These are phyloP conservation scores for Pisolithus marmoratus DNA, from an alignment of 768 basidiomycete genomes.

Conservation along the genomic window DNA sequence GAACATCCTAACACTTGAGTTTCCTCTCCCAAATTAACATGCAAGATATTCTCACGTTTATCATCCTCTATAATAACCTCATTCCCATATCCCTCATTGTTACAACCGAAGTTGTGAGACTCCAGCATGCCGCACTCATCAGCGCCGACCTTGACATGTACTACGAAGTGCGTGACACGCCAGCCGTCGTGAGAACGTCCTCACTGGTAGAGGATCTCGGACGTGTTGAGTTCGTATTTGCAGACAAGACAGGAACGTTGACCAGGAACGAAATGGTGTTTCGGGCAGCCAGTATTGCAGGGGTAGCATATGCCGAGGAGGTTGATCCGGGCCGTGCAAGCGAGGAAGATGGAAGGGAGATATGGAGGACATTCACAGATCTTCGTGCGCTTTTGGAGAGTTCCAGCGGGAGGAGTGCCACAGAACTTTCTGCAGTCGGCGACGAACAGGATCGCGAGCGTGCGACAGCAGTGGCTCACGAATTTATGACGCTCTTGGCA, in stretches of 20 bases:
- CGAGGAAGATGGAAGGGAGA: slow-evolving; percentile 45
- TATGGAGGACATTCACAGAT: slow-evolving; percentile 79
- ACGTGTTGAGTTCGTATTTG: slow-evolving; percentile 95
- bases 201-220: slow-evolving; percentile 97
- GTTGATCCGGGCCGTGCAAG: slow-evolving; percentile 84
- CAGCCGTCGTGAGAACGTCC: slow-evolving; percentile 95
- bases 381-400: slow-evolving; percentile 53
- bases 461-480: slow-evolving; percentile 52
- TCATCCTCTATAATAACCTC: slow-evolving; percentile 98
- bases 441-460: slow-evolving; percentile 11
- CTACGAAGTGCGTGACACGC: slow-evolving; percentile 89
- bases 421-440: slow-evolving; percentile 52
- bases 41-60: slow-evolving; percentile 92
- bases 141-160: slow-evolving; percentile 99
- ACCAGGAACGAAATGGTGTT: slow-evolving; percentile 99
- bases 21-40: not conserved
- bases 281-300: slow-evolving; percentile 81
- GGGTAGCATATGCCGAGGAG: slow-evolving; percentile 81
- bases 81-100: slow-evolving; percentile 99
- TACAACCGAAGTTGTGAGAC: slow-evolving; percentile 99
- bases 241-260: slow-evolving; percentile 91
- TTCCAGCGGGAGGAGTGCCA: slow-evolving; percentile 16
- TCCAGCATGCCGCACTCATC: slow-evolving; percentile 94
- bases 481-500: slow-evolving; percentile 79
- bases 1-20: not conserved